These are phyloP conservation scores for Alternaria triticina DNA, from an alignment of 2,329 filamentous ascomycete species.

Conservation along the genomic window DNA sequence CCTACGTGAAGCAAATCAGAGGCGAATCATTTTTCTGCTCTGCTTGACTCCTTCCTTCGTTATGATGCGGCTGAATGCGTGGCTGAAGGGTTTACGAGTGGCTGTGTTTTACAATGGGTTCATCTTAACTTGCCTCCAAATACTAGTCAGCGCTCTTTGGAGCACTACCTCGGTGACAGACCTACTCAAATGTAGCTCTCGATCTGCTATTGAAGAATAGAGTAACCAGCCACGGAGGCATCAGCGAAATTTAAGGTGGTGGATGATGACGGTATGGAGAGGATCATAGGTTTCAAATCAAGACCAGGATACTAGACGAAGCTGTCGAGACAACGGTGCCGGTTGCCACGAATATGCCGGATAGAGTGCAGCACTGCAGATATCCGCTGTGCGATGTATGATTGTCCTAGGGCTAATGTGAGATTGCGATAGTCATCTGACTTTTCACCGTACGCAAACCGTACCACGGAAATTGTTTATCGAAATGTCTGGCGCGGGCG, in stretches of 20 bases:
- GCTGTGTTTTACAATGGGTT: background rate
- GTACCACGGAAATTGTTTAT: background rate
- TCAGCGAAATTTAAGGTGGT: background rate
- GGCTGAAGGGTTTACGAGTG: background rate
- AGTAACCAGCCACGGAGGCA: background rate
- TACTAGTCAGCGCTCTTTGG: background rate
- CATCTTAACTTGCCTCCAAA: background rate
- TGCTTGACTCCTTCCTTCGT: background rate
- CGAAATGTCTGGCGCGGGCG: background rate
- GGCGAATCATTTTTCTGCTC: background rate
- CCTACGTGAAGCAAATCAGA: background rate
- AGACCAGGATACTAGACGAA: background rate
- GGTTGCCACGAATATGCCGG: background rate
- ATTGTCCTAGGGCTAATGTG: background rate
- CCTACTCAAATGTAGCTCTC: background rate
- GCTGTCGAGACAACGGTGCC: background rate
- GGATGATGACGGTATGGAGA: background rate
- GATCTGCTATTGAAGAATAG: background rate
- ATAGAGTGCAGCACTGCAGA: background rate
- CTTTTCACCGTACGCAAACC: background rate
- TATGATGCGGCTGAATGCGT: background rate
- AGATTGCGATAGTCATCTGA: background rate
- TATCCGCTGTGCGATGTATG: background rate
- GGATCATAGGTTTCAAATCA: background rate
- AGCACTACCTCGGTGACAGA: background rate